Evolutionary conservation across 139 green algal genomes (phyloP).

Genomic region (Volvox africanus): DNA sequence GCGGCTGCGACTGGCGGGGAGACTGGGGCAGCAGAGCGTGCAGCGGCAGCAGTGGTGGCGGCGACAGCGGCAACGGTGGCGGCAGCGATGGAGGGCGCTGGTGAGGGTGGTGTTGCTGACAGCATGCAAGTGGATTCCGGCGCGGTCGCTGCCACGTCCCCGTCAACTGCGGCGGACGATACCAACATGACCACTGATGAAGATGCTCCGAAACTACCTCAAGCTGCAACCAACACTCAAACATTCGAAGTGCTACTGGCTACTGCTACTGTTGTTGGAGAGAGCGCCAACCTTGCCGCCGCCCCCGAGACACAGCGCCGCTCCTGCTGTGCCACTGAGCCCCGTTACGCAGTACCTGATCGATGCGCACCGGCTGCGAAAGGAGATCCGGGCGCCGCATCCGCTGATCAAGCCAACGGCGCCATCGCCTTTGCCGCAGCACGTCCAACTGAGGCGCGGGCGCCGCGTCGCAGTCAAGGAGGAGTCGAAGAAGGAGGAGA

Average conservation of each 20-base stretch:
- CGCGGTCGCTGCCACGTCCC: not conserved
- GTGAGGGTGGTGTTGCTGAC: not conserved
- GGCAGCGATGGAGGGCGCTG: not conserved
- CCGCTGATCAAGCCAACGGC: not conserved
- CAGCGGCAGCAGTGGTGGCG: no score
- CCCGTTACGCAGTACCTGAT: conserved; percentile 31
- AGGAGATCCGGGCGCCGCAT: conserved; percentile 21
- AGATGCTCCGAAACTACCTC: not conserved
- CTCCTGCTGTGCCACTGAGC: not conserved
- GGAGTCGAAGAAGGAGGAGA: no score
- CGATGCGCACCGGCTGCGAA: conserved; percentile 30
- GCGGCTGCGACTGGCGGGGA: not conserved
- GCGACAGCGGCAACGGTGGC: no score
- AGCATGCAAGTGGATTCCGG: not conserved
- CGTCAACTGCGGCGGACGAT: not conserved
- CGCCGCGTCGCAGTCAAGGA: not conserved
- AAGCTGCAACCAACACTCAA: not conserved
- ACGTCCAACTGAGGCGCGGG: not conserved
- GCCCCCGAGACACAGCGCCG: no score
- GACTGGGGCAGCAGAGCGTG: not conserved
- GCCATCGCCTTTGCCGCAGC: not conserved
- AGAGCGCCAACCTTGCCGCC: no score
- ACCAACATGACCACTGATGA: not conserved
- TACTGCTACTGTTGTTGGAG: not conserved
- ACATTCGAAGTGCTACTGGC: no score